Conservation (phyloP, 2,329 filamentous ascomycete species). For the Ploettnerulaceae sp. region DNA sequence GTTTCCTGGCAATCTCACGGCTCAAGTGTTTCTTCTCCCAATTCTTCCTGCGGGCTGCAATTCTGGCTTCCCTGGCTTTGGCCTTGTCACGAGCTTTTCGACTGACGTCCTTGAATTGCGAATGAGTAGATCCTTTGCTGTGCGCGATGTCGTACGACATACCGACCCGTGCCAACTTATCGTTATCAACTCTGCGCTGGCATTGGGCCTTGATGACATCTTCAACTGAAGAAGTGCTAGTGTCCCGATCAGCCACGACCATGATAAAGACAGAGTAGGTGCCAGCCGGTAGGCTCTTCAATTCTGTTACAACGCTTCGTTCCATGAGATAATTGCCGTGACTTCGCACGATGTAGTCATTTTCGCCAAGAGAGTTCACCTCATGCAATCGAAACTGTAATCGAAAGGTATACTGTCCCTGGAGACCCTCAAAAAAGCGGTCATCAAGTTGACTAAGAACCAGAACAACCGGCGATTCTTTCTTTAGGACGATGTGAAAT, state of each 20-base stretch:
- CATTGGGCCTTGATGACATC: conserved; percentile 40
- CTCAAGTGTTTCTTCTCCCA: conserved; percentile 45
- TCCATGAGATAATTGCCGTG: conserved; percentile 49
- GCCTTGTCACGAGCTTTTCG: conserved; percentile 43
- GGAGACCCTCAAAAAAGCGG: conserved; percentile 56
- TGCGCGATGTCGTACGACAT: conserved; percentile 57
- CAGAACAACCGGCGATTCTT: conserved; percentile 51
- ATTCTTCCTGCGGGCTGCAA: conserved; percentile 42
- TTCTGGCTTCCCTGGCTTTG: conserved; percentile 44
- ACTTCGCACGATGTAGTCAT: conserved; percentile 56
- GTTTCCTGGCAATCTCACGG: conserved; percentile 37
- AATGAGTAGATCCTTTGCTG: no score
- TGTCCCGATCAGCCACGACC: conserved; percentile 45
- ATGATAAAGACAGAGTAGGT: conserved; percentile 53
- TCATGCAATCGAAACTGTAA: conserved; percentile 46
- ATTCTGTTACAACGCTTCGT: conserved; percentile 54
- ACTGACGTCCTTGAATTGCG: conserved; percentile 43
- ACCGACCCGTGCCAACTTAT: conserved; percentile 56
- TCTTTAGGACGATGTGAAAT: conserved; percentile 52
- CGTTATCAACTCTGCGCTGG: conserved; percentile 37
- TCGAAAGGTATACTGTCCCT: conserved; percentile 51
- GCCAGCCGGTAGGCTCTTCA: conserved; percentile 51
- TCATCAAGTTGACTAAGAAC: conserved; percentile 54
- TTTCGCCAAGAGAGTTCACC: conserved; percentile 49
- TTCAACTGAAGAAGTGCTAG: conserved; percentile 38